Percentiles rank a stretch among this genome's conserved stretches.
Conservation (phyloP, 163 green algal species). For the Scenedesmus sp. region DNA sequence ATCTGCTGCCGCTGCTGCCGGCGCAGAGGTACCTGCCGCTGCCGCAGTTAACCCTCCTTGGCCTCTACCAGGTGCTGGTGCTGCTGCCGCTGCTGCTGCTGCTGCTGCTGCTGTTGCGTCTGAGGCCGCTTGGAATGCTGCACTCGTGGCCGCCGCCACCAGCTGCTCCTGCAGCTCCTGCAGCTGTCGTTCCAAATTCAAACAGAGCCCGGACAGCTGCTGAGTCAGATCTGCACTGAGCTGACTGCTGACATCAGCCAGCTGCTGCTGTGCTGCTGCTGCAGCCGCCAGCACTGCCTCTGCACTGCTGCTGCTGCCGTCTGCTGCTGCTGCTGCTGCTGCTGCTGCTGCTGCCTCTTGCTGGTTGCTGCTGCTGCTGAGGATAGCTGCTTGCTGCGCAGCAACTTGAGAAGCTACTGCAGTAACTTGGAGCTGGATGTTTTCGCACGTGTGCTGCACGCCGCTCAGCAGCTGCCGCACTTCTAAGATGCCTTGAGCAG, state of each 20-base stretch:
- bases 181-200: constrained; percentile 35
- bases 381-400: constrained; percentile 32
- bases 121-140: background rate
- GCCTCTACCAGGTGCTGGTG: background rate
- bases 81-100: constrained; percentile 2
- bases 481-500: constrained; percentile 26
- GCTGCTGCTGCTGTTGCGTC: constrained; percentile 12
- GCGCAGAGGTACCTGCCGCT: background rate
- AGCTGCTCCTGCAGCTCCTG: constrained; percentile 42
- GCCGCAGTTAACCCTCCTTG: background rate
- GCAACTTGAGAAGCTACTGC: background rate
- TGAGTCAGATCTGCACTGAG: constrained; percentile 23
- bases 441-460: background rate
- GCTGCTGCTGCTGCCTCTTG: constrained; percentile 26
- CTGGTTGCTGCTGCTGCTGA: constrained; percentile 36
- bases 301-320: background rate
- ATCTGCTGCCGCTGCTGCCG: constrained; percentile 13
- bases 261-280: constrained; percentile 29
- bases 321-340: constrained; percentile 17
- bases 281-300: constrained; percentile 22
- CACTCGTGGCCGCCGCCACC: background rate
- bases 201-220: constrained; percentile 21
- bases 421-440: constrained; percentile 30
- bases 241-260: background rate
- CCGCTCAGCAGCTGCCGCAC: constrained; percentile 35